Evolutionary conservation across 208 protist genomes (phyloP).

Genomic region (Acanthamoeba divionensis): DNA sequence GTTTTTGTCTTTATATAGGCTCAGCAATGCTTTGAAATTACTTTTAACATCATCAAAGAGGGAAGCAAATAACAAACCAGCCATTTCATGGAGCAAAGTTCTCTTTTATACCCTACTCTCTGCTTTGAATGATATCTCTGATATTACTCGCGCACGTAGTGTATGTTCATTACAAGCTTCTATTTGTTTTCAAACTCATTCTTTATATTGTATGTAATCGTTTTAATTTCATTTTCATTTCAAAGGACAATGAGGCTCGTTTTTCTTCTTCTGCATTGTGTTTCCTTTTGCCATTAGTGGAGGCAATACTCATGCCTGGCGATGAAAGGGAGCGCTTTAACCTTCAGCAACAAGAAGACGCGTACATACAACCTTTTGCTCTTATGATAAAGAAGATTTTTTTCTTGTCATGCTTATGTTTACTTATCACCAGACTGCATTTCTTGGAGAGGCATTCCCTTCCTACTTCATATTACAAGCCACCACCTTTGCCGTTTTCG

Average conservation of each 20-base stretch:
- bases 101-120: background rate
- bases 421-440: background rate
- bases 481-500: background rate
- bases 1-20: background rate
- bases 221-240: background rate
- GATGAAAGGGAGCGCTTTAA: constrained; percentile 23
- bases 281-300: constrained; percentile 18
- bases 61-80: background rate
- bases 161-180: background rate
- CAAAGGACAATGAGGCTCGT: background rate
- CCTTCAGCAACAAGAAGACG: background rate
- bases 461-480: background rate
- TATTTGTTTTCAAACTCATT: background rate
- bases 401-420: too few relatives aligned
- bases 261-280: background rate
- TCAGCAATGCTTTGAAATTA: background rate
- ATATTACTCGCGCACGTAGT: constrained; percentile 2
- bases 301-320: constrained; percentile 16
- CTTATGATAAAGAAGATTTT: too few relatives aligned
- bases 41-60: background rate
- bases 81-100: background rate
- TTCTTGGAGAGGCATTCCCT: background rate
- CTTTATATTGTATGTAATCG: background rate
- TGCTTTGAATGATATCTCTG: constrained; percentile 3
- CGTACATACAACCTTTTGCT: background rate